These are phyloP conservation scores for Plasmodium sp. DNA, from an alignment of 169 alveolate genomes.

Conservation along the genomic window DNA sequence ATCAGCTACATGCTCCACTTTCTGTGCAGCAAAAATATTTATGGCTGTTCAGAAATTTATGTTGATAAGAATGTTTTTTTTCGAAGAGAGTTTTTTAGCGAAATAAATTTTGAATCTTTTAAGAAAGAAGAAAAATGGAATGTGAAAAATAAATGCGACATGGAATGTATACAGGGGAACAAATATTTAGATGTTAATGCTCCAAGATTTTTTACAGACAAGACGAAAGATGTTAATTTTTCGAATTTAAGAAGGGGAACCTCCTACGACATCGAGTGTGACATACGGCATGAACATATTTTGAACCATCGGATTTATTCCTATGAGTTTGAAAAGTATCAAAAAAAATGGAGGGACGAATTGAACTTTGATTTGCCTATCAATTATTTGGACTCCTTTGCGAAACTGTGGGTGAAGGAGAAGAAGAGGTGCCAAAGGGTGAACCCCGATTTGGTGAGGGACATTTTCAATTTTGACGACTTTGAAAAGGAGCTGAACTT, in stretches of 20 bases:
- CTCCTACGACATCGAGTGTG: slow-evolving; percentile 60
- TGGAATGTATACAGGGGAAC: slow-evolving; percentile 33
- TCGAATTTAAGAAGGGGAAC: slow-evolving; percentile 57
- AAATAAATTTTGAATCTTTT: slow-evolving; percentile 26
- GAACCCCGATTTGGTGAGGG: neutral
- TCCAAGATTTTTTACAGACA: slow-evolving; percentile 25
- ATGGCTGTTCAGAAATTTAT: slow-evolving; percentile 69
- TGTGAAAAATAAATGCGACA: neutral
- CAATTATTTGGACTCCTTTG: slow-evolving; percentile 53
- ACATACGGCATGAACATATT: slow-evolving; percentile 44
- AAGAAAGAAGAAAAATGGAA: slow-evolving; percentile 51
- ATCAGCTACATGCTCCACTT: slow-evolving; percentile 66
- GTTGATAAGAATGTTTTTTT: slow-evolving; percentile 10
- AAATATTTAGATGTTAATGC: slow-evolving; percentile 42
- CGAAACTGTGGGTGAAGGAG: slow-evolving; percentile 56
- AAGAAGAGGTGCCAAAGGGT: slow-evolving; percentile 39
- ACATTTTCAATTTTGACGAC: slow-evolving; percentile 34
- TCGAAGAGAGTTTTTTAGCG: slow-evolving; percentile 51
- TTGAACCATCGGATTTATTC: slow-evolving; percentile 24
- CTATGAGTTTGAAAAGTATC: slow-evolving; percentile 36
- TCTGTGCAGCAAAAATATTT: slow-evolving; percentile 57
- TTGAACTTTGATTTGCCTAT: slow-evolving; percentile 45
- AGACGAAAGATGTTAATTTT: slow-evolving; percentile 58
- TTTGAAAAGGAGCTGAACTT: slow-evolving; percentile 15
- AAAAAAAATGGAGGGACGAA: slow-evolving; percentile 58